Conservation (phyloP, 2,329 filamentous ascomycete species). For the Ceratocystiopsis sp. region DNA sequence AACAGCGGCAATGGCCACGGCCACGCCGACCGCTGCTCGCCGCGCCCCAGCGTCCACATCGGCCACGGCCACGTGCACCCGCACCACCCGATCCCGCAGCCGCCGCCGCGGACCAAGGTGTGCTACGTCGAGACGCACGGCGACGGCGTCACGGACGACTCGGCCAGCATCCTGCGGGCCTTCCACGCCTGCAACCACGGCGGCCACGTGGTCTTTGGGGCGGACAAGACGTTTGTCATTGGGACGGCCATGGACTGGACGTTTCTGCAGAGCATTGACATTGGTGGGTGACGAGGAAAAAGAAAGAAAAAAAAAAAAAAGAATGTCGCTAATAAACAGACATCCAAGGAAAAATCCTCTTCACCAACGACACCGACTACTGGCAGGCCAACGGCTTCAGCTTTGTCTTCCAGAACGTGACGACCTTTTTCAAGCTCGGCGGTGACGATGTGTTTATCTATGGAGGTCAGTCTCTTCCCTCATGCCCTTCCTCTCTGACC, state of each 20-base stretch:
- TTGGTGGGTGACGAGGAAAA: slow-evolving; percentile 15
- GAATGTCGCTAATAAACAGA: too few relatives aligned
- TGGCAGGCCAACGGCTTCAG: slow-evolving; percentile 47
- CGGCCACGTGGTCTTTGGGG: slow-evolving; percentile 38
- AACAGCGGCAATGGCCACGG: background rate
- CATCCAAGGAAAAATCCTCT: slow-evolving; percentile 27
- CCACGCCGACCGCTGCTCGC: slow-evolving; percentile 4
- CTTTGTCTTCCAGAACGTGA: slow-evolving; percentile 47
- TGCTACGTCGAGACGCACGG: slow-evolving; percentile 40
- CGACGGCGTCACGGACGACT: slow-evolving; percentile 16
- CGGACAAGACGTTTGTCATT: slow-evolving; percentile 31
- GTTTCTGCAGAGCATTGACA: slow-evolving; percentile 35
- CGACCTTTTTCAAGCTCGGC: slow-evolving; percentile 50
- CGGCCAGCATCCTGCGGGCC: slow-evolving; percentile 32
- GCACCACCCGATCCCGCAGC: slow-evolving; percentile 13
- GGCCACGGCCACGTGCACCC: slow-evolving; percentile 10
- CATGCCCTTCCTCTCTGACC: background rate
- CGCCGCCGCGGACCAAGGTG: slow-evolving; percentile 22
- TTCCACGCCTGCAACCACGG: slow-evolving; percentile 43
- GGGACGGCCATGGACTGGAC: slow-evolving; percentile 39
- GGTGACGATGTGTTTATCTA: slow-evolving; percentile 51
- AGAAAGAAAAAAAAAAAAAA: too few relatives aligned
- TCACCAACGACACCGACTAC: slow-evolving; percentile 48
- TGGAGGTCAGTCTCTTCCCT: slow-evolving; percentile 24
- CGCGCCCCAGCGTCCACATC: slow-evolving; percentile 8